Evolutionary conservation across 2,329 filamentous ascomycete genomes (phyloP).

Genomic region (Pseudogymnoascus destructans): DNA sequence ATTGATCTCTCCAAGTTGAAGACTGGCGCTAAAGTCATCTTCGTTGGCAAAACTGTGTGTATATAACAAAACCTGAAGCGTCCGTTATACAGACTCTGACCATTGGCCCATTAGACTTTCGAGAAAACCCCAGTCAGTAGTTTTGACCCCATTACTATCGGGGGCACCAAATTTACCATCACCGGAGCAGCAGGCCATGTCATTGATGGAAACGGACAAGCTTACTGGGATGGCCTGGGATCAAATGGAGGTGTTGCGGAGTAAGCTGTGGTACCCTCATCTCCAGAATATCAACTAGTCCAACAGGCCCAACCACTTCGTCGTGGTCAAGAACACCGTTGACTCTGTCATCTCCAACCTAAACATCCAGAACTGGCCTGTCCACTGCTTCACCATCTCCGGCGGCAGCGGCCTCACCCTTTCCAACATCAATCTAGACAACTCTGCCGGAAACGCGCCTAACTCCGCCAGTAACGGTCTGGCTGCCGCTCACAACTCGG

Average conservation of each 20-base stretch:
- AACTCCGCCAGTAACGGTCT: constrained; percentile 20
- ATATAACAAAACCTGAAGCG: constrained; percentile 51
- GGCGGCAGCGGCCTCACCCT: constrained; percentile 33
- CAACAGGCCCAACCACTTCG: constrained; percentile 50
- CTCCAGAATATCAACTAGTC: not conserved
- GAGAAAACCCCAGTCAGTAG: constrained; percentile 19
- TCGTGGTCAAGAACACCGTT: constrained; percentile 39
- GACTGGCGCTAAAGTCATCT: constrained; percentile 42
- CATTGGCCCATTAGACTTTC: constrained; percentile 15
- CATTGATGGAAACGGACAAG: constrained; percentile 42
- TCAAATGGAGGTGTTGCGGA: constrained; percentile 37
- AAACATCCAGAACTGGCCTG: constrained; percentile 41
- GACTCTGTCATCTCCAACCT: constrained; percentile 36
- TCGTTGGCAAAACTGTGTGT: constrained; percentile 51
- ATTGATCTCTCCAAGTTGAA: constrained; percentile 43
- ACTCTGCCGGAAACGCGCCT: constrained; percentile 37
- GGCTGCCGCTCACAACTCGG: constrained; percentile 38
- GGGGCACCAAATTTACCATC: constrained; percentile 42
- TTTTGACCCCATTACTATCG: constrained; percentile 32
- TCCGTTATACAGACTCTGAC: constrained; percentile 42
- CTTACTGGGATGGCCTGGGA: constrained; percentile 51
- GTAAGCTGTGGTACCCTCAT: not conserved
- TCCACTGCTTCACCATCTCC: constrained; percentile 39
- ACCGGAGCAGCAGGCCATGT: constrained; percentile 37
- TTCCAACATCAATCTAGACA: constrained; percentile 41